Evolutionary conservation across 768 basidiomycete species (phyloP).

Genomic region (Nevesoporus exiguus): DNA sequence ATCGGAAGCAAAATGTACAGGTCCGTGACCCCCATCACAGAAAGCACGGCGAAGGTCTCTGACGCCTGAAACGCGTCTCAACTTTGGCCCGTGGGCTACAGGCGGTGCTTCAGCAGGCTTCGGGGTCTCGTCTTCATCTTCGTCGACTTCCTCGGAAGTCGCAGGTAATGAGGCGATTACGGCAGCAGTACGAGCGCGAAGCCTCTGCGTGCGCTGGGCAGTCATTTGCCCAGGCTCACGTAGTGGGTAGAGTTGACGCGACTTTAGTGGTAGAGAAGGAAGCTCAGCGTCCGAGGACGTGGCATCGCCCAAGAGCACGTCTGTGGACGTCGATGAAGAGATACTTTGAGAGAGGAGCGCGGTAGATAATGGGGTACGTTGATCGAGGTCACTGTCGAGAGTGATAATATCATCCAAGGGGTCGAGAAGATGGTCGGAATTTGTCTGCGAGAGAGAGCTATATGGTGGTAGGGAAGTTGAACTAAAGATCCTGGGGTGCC

Average conservation of each 20-base stretch:
- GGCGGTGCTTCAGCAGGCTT: background rate
- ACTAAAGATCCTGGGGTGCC: constrained; percentile 8
- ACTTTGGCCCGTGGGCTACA: constrained; percentile 6
- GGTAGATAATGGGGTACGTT: constrained; percentile 18
- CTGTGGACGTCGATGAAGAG: constrained; percentile 3
- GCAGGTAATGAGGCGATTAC: constrained; percentile 28
- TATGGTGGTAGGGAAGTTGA: constrained; percentile 11
- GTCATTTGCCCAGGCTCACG: constrained; percentile 28
- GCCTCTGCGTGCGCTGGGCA: constrained; percentile 19
- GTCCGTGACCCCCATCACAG: constrained; percentile 9
- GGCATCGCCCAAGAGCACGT: constrained; percentile 4
- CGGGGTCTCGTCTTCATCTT: constrained; percentile 2
- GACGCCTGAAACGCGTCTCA: constrained; percentile 24
- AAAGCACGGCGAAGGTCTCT: constrained; percentile 26
- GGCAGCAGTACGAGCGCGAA: constrained; percentile 28
- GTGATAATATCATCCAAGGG: constrained; percentile 7
- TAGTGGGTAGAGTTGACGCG: constrained; percentile 12
- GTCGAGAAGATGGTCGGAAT: constrained; percentile 6
- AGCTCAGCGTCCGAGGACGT: constrained; percentile 5
- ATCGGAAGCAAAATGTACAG: constrained; percentile 5
- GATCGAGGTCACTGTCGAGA: constrained; percentile 19
- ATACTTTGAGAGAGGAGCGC: constrained; percentile 18
- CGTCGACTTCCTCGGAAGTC: constrained; percentile 19
- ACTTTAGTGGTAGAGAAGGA: background rate
- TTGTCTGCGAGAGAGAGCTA: background rate